phyloP scores from a whole-genome alignment of 1,139 yeast species.

The Blastobotrys raffinosifermentans region DNA sequence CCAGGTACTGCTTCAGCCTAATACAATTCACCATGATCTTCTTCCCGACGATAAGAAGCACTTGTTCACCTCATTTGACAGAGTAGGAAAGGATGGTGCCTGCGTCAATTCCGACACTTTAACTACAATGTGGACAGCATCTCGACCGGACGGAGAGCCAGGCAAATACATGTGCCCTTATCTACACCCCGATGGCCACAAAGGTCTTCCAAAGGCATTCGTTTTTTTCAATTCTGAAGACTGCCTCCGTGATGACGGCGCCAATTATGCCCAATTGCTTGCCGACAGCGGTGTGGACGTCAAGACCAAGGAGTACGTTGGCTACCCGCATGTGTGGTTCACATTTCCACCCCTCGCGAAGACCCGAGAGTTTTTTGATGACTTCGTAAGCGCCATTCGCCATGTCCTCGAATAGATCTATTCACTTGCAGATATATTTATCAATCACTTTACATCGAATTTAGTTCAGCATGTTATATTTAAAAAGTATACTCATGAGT shows the following conservation, averaged over 20 bases:
- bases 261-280: background rate
- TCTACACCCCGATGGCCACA: background rate
- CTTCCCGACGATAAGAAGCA: background rate
- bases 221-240: background rate
- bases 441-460: too few species aligned
- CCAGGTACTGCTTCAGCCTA: conserved; percentile 1
- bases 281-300: background rate
- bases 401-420: background rate
- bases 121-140: background rate
- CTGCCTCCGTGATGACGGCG: background rate
- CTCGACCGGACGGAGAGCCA: background rate
- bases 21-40: background rate
- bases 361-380: background rate
- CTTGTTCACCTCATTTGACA: background rate
- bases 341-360: background rate
- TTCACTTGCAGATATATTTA: too few species aligned
- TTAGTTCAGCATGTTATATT: too few species aligned
- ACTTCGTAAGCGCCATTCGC: background rate
- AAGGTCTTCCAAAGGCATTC: conserved; percentile 1
- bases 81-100: background rate
- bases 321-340: background rate
- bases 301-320: background rate
- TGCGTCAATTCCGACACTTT: background rate
- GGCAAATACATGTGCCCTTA: background rate
- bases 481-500: too few species aligned